Conservation (phyloP, 148 eudicot species). For the Rhododendron williamsianum region DNA sequence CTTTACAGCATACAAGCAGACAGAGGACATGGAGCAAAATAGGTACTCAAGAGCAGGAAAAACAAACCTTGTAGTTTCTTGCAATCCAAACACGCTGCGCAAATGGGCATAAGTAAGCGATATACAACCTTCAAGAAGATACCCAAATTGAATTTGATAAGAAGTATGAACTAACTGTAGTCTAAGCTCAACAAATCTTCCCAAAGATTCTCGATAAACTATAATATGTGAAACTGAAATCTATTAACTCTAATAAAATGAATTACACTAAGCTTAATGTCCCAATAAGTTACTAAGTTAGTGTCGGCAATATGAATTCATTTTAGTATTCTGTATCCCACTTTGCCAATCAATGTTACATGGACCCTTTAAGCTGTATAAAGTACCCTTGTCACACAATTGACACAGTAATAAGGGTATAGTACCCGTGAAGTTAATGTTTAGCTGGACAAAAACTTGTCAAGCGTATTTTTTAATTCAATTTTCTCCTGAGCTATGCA, state of each 20-base stretch:
- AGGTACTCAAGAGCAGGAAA: background rate
- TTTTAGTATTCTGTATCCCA: background rate
- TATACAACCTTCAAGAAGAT: slow-evolving; percentile 44
- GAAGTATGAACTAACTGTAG: background rate
- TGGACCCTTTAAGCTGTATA: background rate
- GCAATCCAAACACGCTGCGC: slow-evolving; percentile 74
- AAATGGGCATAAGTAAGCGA: slow-evolving; percentile 49
- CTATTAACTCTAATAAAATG: background rate
- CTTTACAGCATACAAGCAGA: background rate
- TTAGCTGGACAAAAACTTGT: background rate
- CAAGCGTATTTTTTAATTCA: background rate
- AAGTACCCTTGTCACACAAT: background rate
- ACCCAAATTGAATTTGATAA: background rate
- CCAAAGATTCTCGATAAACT: background rate
- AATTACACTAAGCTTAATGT: background rate
- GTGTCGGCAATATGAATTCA: background rate
- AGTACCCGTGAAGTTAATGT: background rate
- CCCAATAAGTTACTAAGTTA: background rate
- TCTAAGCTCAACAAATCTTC: background rate
- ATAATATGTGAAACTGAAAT: background rate
- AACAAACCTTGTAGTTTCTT: slow-evolving; percentile 53
- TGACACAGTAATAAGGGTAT: background rate
- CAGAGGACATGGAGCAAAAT: background rate
- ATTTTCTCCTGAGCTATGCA: background rate
- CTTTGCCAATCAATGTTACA: background rate